phyloP scores from a whole-genome alignment of 2,329 filamentous ascomycete species.

The Phaeoacremonium minimum region DNA sequence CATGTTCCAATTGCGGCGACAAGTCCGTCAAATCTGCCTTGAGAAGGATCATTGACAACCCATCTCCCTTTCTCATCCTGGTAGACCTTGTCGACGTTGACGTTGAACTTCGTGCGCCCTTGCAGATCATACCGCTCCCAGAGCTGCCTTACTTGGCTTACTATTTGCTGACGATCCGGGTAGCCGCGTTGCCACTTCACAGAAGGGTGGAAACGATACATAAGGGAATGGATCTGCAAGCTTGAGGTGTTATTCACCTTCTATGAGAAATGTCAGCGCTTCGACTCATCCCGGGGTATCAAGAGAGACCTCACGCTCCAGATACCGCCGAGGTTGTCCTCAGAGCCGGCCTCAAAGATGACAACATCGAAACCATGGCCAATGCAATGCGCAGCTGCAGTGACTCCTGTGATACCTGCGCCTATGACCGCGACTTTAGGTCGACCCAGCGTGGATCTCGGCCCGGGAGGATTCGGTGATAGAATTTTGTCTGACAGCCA shows the following conservation, averaged over 20 bases:
- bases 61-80: constrained; percentile 65
- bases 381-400: constrained; percentile 75
- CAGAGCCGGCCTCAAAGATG: constrained; percentile 69
- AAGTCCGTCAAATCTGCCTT: constrained; percentile 74
- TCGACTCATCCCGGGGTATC: not conserved
- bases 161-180: constrained; percentile 70
- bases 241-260: constrained; percentile 78
- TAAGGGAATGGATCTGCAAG: constrained; percentile 78
- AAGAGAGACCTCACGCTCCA: constrained; percentile 59
- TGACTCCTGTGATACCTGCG: constrained; percentile 69
- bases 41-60: constrained; percentile 69
- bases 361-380: constrained; percentile 81
- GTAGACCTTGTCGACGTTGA: constrained; percentile 63
- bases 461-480: constrained; percentile 64
- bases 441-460: constrained; percentile 48
- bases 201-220: constrained; percentile 85
- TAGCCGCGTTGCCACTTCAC: constrained; percentile 74
- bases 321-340: constrained; percentile 69
- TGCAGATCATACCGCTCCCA: constrained; percentile 75
- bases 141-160: constrained; percentile 64
- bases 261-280: constrained; percentile 27
- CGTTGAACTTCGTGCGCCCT: constrained; percentile 67
- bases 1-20: constrained; percentile 78
- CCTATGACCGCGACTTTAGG: constrained; percentile 68
- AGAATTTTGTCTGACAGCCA: constrained; percentile 60